Base-by-base conservation (phyloP, 164 flowering plant genomes). In the Tetracentron sinense region DNA sequence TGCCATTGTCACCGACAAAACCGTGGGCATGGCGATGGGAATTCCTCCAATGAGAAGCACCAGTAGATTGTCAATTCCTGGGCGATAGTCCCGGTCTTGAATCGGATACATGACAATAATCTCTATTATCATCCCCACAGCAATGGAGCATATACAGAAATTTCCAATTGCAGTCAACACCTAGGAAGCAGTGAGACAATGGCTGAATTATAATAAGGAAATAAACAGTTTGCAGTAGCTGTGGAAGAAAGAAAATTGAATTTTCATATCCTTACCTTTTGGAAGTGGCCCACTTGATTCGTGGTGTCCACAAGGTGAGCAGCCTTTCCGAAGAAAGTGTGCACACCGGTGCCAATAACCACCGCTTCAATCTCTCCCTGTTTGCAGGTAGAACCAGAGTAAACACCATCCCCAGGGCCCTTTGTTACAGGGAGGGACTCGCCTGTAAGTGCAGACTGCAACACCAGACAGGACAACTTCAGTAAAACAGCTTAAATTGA, bases 1-100 rank as follows among this genome's bases (percentile, higher is more conserved):
- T 31, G 96, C 96, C 91, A 89, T 87, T 58, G 96, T 89, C 52
- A 87, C 96, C 0, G 96, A 89, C 14, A 89, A 72, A 28, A 90
- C 97, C 0, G 97, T 88, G 2, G 97, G 94, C 97, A 90, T 90
- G 63, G 97, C 97, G 61, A 90, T 90, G n/a, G 97, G 93, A 66
- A 90, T 87, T 60, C 92, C 93, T 59, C 94, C 96, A 72, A 89
- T 89, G 60, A 89, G 87, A 56, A 89, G 88, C 51, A 89, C 96
- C 42, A 89, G 87, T 42, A 89, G 85, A 68, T 85, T 87, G 65
- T 84, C 93, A 55, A 89, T 87, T 46, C 96, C 96, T 48, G 86
- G 82, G 26, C 93, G 86, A 68, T 87, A 87, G 3, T 49, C 6
- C 28, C 96, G 74, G 56, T 80, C 71, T 75, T 89, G 96, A 61